Evolutionary conservation across 192 early-diverging fungal genomes (phyloP).

Genomic region (Backusella australiensis): DNA sequence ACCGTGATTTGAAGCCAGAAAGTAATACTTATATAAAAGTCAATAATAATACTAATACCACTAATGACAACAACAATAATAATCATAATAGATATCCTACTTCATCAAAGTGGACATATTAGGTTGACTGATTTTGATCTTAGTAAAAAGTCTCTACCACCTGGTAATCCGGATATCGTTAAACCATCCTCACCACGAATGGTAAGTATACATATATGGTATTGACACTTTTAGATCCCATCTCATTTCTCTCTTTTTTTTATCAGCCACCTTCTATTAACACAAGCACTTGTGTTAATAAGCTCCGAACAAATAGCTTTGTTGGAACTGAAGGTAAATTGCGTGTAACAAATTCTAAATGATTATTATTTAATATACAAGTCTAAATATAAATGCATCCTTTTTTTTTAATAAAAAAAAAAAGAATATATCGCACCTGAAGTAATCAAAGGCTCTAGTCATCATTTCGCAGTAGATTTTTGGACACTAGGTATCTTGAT

Average conservation of each 20-base stretch:
- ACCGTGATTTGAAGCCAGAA: conserved; percentile 97
- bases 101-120: conserved; percentile 95
- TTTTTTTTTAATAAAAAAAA: not conserved
- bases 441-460: conserved; percentile 92
- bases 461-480: conserved; percentile 95
- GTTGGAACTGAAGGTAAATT: conserved; percentile 89
- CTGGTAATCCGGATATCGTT: conserved; percentile 69
- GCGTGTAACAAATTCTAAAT: conserved; percentile 35
- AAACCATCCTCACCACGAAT: conserved; percentile 56
- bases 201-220: conserved; percentile 30
- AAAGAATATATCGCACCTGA: conserved; percentile 99
- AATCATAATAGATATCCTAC: conserved; percentile 66
- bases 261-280: conserved; percentile 70
- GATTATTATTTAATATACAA: not conserved
- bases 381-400: not conserved
- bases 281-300: conserved; percentile 85
- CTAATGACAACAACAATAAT: not conserved
- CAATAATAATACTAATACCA: not conserved
- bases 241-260: not conserved
- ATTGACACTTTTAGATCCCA: not conserved
- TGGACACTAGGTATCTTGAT: conserved; percentile 98
- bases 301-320: conserved; percentile 93
- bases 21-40: conserved; percentile 46
- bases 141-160: conserved; percentile 86
- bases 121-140: conserved; percentile 99